phyloP scores from a whole-genome alignment of 176 grass and related monocot genomes.

The Alopecurus myosuroides region DNA sequence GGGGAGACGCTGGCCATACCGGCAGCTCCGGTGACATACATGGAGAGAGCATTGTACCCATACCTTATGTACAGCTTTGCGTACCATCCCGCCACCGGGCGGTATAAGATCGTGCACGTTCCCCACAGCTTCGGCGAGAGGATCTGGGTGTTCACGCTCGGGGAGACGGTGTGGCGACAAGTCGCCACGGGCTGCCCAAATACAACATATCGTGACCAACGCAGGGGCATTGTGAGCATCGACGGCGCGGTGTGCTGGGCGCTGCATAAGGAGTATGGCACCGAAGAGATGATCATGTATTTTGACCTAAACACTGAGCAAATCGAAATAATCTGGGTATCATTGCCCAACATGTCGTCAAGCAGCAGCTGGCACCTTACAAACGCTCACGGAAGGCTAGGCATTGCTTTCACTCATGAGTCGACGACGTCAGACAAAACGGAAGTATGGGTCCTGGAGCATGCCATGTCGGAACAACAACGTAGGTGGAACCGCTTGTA shows the following conservation, averaged over 20 bases:
- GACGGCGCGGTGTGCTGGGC: background rate
- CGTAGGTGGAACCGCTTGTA: too few relatives aligned
- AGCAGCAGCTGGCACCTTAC: background rate
- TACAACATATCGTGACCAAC: background rate
- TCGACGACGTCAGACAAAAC: too few relatives aligned
- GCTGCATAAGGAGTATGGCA: background rate
- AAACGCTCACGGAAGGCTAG: background rate
- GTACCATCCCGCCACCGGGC: background rate
- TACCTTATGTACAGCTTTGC: too few relatives aligned
- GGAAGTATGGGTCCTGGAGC: too few relatives aligned
- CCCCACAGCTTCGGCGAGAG: background rate
- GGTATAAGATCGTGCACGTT: slow-evolving; percentile 9
- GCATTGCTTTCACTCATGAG: background rate
- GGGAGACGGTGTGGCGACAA: background rate
- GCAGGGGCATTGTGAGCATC: background rate
- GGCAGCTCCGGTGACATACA: too few relatives aligned
- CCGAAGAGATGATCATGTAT: background rate
- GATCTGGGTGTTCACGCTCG: too few relatives aligned
- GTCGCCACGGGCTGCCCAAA: background rate
- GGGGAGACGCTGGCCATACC: background rate
- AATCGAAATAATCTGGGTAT: background rate
- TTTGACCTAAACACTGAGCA: background rate
- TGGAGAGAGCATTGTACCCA: too few relatives aligned
- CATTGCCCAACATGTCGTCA: background rate
- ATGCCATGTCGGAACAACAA: too few relatives aligned